Conservation (phyloP, 257 asterid genomes). For the Rhazya stricta region DNA sequence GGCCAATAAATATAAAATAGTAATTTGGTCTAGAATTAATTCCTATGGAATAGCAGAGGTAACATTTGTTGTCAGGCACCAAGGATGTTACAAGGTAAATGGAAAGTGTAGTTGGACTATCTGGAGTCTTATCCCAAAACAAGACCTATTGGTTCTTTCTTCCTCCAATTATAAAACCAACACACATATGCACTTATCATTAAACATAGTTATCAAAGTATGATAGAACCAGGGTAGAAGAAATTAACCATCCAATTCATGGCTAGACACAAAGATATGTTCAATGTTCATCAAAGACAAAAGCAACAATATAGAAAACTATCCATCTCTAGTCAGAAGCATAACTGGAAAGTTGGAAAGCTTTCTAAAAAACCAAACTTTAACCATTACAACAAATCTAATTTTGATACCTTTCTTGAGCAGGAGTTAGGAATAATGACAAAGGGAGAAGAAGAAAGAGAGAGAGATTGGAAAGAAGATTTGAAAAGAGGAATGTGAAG, state of each 20-base stretch:
- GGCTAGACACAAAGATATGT: neutral
- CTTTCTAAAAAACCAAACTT: no score
- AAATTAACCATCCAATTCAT: neutral
- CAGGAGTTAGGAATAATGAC: no score
- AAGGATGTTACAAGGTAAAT: neutral
- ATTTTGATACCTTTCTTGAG: no score
- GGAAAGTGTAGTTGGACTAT: neutral
- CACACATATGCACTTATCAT: neutral
- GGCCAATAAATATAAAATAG: neutral
- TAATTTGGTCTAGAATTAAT: neutral
- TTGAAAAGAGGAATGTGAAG: no score
- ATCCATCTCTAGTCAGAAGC: no score
- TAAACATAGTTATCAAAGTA: neutral
- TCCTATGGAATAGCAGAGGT: neutral
- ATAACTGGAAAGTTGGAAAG: no score
- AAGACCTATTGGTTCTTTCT: neutral
- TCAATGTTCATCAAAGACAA: neutral
- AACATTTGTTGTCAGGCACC: neutral
- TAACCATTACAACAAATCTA: no score
- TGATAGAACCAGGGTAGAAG: neutral
- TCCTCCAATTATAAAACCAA: constrained; percentile 6
- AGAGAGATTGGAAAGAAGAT: no score
- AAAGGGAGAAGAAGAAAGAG: no score
- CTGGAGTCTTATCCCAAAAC: neutral
- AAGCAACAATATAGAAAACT: no score